Conservation (phyloP, 1,284 basidiomycete species). For the Meira miltonrushii region DNA sequence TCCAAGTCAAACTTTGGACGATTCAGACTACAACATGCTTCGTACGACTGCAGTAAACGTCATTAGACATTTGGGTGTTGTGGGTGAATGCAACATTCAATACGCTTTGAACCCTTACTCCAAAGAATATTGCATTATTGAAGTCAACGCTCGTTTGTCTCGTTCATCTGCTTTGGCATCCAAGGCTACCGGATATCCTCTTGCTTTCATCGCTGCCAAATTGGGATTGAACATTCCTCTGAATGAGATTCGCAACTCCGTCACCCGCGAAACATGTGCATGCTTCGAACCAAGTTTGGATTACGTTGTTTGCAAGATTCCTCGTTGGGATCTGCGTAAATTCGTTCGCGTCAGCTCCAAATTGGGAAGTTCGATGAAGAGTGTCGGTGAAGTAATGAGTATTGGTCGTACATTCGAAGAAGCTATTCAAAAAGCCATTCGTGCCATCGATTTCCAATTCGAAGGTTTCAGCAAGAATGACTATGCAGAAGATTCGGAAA, state of each 20-base stretch:
- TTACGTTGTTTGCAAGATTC: conserved; percentile 96
- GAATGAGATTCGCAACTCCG: conserved; percentile 95
- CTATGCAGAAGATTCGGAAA: conserved; percentile 61
- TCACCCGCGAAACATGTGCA: conserved; percentile 90
- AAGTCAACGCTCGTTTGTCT: conserved; percentile 98
- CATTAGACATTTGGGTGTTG: conserved; percentile 90
- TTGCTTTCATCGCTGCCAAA: conserved; percentile 97
- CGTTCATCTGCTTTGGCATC: conserved; percentile 95
- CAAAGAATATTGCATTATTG: conserved; percentile 97
- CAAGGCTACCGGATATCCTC: conserved; percentile 95
- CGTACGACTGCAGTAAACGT: conserved; percentile 96
- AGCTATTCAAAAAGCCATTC: conserved; percentile 94
- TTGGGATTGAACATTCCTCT: conserved; percentile 92
- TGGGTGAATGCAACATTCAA: conserved; percentile 98
- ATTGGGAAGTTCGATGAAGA: conserved; percentile 66
- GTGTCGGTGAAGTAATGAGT: conserved; percentile 97
- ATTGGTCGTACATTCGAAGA: conserved; percentile 98
- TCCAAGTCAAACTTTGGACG: conserved; percentile 81
- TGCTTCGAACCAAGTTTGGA: conserved; percentile 98
- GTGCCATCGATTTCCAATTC: conserved; percentile 91
- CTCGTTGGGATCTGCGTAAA: conserved; percentile 97
- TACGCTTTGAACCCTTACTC: conserved; percentile 93
- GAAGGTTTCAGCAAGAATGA: conserved; percentile 82
- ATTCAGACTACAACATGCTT: conserved; percentile 97
- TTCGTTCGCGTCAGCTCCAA: conserved; percentile 61